A percentile compares a stretch with the other conserved stretches of the same genome.
Evolutionary conservation across 768 basidiomycete species (phyloP).

Genomic region (Boletus huronensis): DNA sequence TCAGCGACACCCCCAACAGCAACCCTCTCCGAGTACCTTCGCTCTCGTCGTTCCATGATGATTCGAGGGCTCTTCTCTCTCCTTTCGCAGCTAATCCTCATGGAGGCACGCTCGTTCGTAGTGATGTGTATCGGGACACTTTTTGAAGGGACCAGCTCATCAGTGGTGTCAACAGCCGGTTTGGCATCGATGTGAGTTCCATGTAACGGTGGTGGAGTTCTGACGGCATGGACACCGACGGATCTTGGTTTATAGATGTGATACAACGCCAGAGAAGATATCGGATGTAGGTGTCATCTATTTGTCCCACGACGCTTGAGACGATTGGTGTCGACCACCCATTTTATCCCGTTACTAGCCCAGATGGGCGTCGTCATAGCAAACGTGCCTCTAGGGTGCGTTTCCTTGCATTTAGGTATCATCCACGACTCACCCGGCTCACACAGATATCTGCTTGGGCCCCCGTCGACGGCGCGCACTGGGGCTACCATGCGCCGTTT

Average conservation of each 20-base stretch:
- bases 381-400: background rate
- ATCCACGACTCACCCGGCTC: background rate
- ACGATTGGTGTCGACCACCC: background rate
- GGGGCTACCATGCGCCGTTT: background rate
- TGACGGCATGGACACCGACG: background rate
- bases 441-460: background rate
- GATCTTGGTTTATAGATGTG: background rate
- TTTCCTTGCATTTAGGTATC: background rate
- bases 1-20: background rate
- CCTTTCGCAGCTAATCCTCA: background rate
- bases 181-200: background rate
- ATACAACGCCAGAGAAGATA: background rate
- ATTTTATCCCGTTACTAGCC: background rate
- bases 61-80: background rate
- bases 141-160: background rate
- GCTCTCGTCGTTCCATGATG: background rate
- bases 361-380: background rate
- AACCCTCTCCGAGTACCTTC: background rate
- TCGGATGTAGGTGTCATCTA: background rate
- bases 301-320: background rate
- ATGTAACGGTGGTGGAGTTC: background rate
- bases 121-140: background rate
- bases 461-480: background rate
- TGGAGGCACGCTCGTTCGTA: background rate
- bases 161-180: background rate